Conservation (phyloP, 169 alveolate genomes). For the Plasmodium gonderi region DNA sequence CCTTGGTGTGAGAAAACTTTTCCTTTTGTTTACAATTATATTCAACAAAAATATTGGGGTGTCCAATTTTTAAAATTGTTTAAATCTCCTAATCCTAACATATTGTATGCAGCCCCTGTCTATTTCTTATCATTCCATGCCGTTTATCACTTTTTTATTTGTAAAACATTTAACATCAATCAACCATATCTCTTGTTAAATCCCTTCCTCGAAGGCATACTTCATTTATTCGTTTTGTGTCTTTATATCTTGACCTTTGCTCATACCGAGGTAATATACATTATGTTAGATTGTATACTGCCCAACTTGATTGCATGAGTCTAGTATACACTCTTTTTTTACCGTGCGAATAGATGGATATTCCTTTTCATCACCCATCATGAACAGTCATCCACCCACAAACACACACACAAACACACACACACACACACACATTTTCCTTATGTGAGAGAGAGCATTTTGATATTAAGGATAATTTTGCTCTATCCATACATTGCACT, state of each 20-base stretch:
- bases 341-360: no score
- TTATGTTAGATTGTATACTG: no score
- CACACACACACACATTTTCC: no score
- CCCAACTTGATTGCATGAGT: no score
- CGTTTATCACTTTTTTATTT: conserved; percentile 5
- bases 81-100: conserved; percentile 19
- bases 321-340: no score
- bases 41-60: conserved; percentile 82
- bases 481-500: no score
- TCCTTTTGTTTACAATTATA: conserved; percentile 77
- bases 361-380: no score
- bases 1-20: conserved; percentile 79
- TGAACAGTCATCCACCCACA: no score
- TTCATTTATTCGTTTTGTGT: conserved; percentile 30
- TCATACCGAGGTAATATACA: conserved; percentile 71
- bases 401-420: no score
- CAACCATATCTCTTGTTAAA: background rate
- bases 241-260: conserved; percentile 54
- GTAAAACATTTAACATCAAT: background rate
- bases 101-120: conserved; percentile 61
- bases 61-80: conserved; percentile 77
- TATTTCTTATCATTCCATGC: conserved; percentile 48
- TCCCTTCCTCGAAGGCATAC: conserved; percentile 11
- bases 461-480: no score
- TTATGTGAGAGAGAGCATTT: no score